phyloP scores from a whole-genome alignment of 257 asterid genomes.

The Anisodus acutangulus region DNA sequence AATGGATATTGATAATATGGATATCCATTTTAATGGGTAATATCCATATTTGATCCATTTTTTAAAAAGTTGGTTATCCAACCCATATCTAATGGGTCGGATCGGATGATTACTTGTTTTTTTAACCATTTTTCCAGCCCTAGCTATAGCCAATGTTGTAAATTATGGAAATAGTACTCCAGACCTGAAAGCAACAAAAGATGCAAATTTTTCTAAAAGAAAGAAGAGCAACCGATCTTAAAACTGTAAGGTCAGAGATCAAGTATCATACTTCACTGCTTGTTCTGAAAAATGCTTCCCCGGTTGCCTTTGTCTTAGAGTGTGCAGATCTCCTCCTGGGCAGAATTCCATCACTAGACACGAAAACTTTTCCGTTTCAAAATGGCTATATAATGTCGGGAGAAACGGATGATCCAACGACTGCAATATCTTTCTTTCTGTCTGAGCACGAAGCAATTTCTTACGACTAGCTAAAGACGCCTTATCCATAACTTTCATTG shows the following conservation, averaged over 20 bases:
- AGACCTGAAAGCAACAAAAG: not conserved
- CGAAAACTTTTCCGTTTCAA: conserved; percentile 76
- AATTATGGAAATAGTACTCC: conserved; percentile 7
- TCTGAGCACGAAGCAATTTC: conserved; percentile 80
- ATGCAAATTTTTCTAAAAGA: not conserved
- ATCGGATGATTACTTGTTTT: too few relatives aligned
- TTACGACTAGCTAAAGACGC: conserved; percentile 77
- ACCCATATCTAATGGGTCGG: too few relatives aligned
- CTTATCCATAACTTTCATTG: conserved; percentile 86
- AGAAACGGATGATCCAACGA: conserved; percentile 80
- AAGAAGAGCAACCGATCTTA: not conserved
- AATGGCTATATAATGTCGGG: conserved; percentile 70
- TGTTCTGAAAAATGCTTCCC: conserved; percentile 84
- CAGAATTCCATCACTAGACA: conserved; percentile 91
- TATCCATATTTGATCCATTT: too few relatives aligned
- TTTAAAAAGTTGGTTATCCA: too few relatives aligned
- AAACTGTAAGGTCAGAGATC: too few relatives aligned
- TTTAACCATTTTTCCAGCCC: too few relatives aligned
- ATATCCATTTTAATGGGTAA: too few relatives aligned
- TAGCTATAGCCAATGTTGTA: not conserved
- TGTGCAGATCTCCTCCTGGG: conserved; percentile 85
- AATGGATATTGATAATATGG: too few relatives aligned
- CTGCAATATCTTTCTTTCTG: conserved; percentile 78
- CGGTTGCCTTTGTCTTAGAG: conserved; percentile 79
- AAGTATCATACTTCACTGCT: conserved; percentile 64